Base-by-base conservation (phyloP, 129 eudicot species). In the Flaveria brownii region DNA sequence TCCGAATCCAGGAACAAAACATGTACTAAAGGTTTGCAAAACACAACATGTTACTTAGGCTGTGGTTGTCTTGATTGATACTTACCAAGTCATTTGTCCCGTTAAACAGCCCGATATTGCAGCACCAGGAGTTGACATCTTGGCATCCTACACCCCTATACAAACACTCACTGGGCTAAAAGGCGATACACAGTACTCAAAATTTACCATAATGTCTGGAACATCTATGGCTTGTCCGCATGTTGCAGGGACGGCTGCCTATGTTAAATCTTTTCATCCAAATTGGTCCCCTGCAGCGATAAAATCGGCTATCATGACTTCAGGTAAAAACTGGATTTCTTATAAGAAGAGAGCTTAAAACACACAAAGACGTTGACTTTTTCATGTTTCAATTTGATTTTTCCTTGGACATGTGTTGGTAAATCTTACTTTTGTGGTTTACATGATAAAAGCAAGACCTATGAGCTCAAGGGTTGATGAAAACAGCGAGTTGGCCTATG, bases 161-260 rank as follows among this genome's bases (percentile, higher is more conserved):
- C 91, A 81, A 47, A 82, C 98, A 41, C 84, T 93, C 47, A 93
- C 97, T 0, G 98, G 98, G 10, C 61, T 87, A 36, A 75, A 91
- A 85, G 98, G 93, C 15, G 98, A 93, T 63, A 87, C 86, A 6
- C 96, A 78, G 43, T 79, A 60, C 68, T 87, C 98, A 8, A 87
- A 90, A 72, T 91, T 93, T 79, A 88, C 88, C 62, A 70, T 93
- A 82, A 91, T 93, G 96, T 93, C 97, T 9, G 98, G 98, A 36
- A 93, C 98, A 70, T 93, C 98, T 39, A 93, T 93, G 98, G 88
- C 98, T 33, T 90, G 98, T 81, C 98, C 98, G 2, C 98, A 93
- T 52, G 98, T 87, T 51, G 86, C 86, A 1, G 98, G 98, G 16
- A 82, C 80, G 1, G 97, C 91, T 9, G 98, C 98, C 51, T 93